Conservation (phyloP, 2,329 filamentous ascomycete species). For the Beauveria sp. region DNA sequence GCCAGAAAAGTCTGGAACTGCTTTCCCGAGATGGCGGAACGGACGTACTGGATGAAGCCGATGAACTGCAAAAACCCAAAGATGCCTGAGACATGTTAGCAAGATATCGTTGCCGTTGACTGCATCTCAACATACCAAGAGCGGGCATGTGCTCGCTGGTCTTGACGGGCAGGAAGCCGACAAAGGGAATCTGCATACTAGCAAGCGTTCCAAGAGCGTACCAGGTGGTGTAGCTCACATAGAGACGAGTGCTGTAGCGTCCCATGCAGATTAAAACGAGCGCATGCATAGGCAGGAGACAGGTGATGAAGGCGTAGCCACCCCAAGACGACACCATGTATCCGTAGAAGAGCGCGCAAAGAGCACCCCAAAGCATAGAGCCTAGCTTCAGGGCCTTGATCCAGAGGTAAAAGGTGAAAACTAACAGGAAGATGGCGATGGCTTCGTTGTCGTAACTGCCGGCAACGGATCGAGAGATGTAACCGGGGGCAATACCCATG, state of each 20-base stretch:
- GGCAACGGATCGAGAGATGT: constrained; percentile 95
- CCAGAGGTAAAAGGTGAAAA: constrained; percentile 98
- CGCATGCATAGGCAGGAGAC: constrained; percentile 86
- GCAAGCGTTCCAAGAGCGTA: constrained; percentile 92
- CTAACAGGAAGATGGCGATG: constrained; percentile 96
- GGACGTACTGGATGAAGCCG: constrained; percentile 84
- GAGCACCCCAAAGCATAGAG: constrained; percentile 91
- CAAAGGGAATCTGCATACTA: constrained; percentile 99
- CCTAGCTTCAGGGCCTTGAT: constrained; percentile 97
- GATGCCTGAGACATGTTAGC: constrained; percentile 54
- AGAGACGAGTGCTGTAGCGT: constrained; percentile 85
- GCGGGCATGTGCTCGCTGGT: constrained; percentile 99
- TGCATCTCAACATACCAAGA: constrained; percentile 53
- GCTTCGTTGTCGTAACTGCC: constrained; percentile 99
- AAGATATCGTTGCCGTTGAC: neutral
- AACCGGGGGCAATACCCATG: constrained; percentile 96
- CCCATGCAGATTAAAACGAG: constrained; percentile 97
- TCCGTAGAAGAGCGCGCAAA: constrained; percentile 93
- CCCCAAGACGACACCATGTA: constrained; percentile 99
- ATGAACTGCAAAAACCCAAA: constrained; percentile 94
- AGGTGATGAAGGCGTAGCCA: constrained; percentile 99
- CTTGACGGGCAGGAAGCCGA: constrained; percentile 91
- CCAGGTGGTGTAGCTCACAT: constrained; percentile 97
- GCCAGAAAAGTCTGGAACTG: constrained; percentile 91
- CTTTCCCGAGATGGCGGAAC: constrained; percentile 78